Conservation (phyloP, 2,329 filamentous ascomycete genomes). For the Colletotrichum incanum region DNA sequence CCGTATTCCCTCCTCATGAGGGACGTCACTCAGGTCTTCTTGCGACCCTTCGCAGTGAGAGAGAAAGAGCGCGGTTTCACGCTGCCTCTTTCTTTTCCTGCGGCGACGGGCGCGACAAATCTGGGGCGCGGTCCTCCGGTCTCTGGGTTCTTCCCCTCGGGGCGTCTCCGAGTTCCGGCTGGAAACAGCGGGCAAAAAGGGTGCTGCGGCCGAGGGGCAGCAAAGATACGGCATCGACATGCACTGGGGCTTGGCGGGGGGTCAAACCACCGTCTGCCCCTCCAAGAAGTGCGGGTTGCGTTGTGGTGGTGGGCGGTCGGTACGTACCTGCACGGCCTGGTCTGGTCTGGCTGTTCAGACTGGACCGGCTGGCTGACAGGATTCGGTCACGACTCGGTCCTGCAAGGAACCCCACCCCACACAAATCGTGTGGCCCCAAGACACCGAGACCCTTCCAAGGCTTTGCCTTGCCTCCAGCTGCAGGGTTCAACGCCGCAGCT, state of each 20-base stretch:
- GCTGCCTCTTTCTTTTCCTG: conserved; percentile 15
- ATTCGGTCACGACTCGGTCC: conserved; percentile 32
- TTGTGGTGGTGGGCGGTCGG: conserved; percentile 10
- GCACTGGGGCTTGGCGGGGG: conserved; percentile 41
- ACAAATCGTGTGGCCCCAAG: conserved; percentile 5
- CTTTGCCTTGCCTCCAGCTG: conserved; percentile 23
- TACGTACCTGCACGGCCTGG: conserved; percentile 33
- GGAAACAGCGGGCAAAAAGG: conserved; percentile 22
- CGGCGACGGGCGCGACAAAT: conserved; percentile 18
- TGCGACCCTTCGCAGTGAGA: conserved; percentile 2
- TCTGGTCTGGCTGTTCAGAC: conserved; percentile 12
- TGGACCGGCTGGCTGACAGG: conserved; percentile 21
- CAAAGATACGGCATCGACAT: conserved; percentile 25
- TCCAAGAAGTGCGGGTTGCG: conserved; percentile 29
- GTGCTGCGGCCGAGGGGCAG: conserved; percentile 19
- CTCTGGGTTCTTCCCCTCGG: conserved; percentile 16
- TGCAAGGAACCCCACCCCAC: conserved; percentile 37
- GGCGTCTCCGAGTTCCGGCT: conserved; percentile 27
- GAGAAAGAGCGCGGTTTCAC: conserved; percentile 12
- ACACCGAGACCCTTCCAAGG: conserved; percentile 13
- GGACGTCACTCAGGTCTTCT: neutral
- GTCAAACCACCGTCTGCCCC: conserved; percentile 37
- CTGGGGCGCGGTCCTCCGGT: conserved; percentile 24
- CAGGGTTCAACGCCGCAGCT: conserved; percentile 35
- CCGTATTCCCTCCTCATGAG: neutral